phyloP scores from a whole-genome alignment of 495 filamentous ascomycete genomes.

The Trichoderma parareesei region DNA sequence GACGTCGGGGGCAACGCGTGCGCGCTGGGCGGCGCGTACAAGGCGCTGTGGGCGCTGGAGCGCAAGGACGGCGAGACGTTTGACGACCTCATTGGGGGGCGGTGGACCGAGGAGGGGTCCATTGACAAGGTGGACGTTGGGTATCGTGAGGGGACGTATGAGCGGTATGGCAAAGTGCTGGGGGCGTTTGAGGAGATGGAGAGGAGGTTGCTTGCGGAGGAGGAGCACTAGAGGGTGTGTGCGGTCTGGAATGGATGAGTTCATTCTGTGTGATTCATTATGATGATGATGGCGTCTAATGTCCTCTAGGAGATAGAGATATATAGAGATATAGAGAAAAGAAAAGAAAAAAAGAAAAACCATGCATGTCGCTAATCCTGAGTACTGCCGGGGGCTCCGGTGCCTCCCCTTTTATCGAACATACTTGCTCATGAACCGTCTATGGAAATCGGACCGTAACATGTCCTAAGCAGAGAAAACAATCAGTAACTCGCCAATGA shows the following conservation, averaged over 20 bases:
- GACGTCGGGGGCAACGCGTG: constrained; percentile 97
- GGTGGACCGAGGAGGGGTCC: constrained; percentile 81
- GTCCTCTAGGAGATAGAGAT: background rate
- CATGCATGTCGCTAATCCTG: constrained; percentile 1
- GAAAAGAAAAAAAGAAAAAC: constrained; percentile 12
- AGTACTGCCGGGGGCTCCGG: background rate
- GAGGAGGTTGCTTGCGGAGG: constrained; percentile 49
- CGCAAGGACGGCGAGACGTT: constrained; percentile 62
- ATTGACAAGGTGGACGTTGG: constrained; percentile 75
- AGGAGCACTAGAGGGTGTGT: constrained; percentile 20
- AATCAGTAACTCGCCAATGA: constrained; percentile 10
- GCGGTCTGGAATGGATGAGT: background rate
- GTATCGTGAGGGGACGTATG: constrained; percentile 64
- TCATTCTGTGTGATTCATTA: background rate
- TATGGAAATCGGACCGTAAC: constrained; percentile 92
- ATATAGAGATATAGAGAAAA: background rate
- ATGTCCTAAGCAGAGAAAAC: constrained; percentile 55
- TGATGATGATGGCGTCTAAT: background rate
- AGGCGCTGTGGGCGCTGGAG: constrained; percentile 88
- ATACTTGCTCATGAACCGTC: constrained; percentile 84
- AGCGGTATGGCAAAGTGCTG: constrained; percentile 66
- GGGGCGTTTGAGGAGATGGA: constrained; percentile 78
- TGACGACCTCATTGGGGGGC: constrained; percentile 70
- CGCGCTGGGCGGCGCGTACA: constrained; percentile 91
- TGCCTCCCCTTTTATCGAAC: constrained; percentile 26